phyloP scores from a whole-genome alignment of 2,329 filamentous ascomycete species.

The Tolypocladium sp. region DNA sequence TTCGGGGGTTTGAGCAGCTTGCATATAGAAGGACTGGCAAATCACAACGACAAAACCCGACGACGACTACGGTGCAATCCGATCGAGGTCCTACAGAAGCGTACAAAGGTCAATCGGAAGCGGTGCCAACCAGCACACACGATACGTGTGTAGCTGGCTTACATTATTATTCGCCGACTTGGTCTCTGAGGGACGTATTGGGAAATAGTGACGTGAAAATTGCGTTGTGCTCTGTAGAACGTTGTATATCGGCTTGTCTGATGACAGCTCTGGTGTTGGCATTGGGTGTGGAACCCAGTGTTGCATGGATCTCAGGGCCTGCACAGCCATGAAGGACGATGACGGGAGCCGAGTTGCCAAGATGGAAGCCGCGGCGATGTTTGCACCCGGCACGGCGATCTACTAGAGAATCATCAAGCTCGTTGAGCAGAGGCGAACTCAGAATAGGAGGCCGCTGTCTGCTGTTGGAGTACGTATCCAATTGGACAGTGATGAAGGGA shows the following conservation, averaged over 20 bases:
- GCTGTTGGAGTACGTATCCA: not conserved
- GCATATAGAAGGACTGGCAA: constrained; percentile 1
- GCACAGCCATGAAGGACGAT: no score
- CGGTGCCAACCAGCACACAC: not conserved
- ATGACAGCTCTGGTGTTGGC: not conserved
- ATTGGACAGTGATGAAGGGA: no score
- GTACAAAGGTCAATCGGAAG: not conserved
- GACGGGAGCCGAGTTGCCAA: no score
- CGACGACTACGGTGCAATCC: not conserved
- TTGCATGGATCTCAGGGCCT: no score
- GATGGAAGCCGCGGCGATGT: no score
- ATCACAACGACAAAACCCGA: not conserved
- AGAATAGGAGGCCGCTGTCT: not conserved
- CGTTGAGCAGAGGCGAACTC: no score
- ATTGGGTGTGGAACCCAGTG: not conserved
- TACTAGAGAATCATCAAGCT: no score
- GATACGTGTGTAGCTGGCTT: not conserved
- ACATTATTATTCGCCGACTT: not conserved
- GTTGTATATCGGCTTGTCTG: no score
- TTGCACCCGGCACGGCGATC: no score
- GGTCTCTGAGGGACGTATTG: not conserved
- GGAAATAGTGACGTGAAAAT: not conserved
- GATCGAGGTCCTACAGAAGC: not conserved
- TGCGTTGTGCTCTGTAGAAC: no score
- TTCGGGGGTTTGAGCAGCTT: constrained; percentile 1